Percentiles rank a stretch among this genome's conserved stretches.
Evolutionary conservation across 495 filamentous ascomycete genomes (phyloP).

Genomic region (Podospora comata): DNA sequence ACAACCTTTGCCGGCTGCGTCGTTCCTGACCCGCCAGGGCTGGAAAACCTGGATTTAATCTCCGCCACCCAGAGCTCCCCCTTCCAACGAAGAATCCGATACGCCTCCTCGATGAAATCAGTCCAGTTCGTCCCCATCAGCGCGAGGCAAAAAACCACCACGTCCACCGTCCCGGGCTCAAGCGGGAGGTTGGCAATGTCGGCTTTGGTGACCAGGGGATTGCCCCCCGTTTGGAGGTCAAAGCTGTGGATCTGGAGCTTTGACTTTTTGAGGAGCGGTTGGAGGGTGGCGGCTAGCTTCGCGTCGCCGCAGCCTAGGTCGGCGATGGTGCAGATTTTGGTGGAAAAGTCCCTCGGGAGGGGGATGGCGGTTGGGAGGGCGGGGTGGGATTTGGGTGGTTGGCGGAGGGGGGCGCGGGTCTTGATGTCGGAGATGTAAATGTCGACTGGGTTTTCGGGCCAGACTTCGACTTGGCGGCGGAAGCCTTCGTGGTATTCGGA

Average conservation of each 20-base stretch:
- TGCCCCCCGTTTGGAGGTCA: slow-evolving; percentile 56
- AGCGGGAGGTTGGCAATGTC: slow-evolving; percentile 84
- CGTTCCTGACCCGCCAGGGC: slow-evolving; percentile 27
- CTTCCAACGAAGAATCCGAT: slow-evolving; percentile 79
- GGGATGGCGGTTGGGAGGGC: slow-evolving; percentile 21
- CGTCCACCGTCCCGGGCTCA: slow-evolving; percentile 59
- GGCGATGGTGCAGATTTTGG: slow-evolving; percentile 66
- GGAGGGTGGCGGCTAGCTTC: slow-evolving; percentile 65
- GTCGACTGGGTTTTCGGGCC: slow-evolving; percentile 94
- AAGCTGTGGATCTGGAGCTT: slow-evolving; percentile 41
- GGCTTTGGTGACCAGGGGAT: slow-evolving; percentile 72
- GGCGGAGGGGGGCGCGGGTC: slow-evolving; percentile 44
- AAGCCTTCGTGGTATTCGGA: slow-evolving; percentile 92
- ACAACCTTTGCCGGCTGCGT: slow-evolving; percentile 42
- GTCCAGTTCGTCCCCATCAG: slow-evolving; percentile 99
- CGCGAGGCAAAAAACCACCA: slow-evolving; percentile 90
- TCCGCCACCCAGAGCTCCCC: slow-evolving; percentile 96
- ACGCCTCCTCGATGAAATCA: slow-evolving; percentile 92
- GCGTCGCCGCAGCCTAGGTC: slow-evolving; percentile 64
- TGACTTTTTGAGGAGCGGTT: slow-evolving; percentile 50
- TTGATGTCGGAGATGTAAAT: slow-evolving; percentile 69
- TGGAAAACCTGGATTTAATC: slow-evolving; percentile 86
- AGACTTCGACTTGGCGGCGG: slow-evolving; percentile 86
- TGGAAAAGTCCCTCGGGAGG: slow-evolving; percentile 43
- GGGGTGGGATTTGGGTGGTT: slow-evolving; percentile 22